Evolutionary conservation across 305 asterid species (phyloP).

Genomic region (Fraxinus angustifolia): DNA sequence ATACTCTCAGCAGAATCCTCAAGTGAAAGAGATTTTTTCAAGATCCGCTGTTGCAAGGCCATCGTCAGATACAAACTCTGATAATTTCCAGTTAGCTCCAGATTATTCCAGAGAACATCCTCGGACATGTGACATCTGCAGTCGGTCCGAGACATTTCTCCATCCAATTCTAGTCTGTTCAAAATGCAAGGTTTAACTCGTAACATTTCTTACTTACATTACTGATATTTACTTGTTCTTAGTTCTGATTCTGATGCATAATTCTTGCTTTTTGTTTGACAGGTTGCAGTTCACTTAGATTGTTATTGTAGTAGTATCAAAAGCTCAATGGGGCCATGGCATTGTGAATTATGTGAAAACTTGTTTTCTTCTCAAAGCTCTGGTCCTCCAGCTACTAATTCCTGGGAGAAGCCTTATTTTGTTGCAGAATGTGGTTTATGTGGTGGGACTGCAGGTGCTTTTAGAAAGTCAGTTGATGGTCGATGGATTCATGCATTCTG

Average conservation of each 20-base stretch:
- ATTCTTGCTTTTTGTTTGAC: slow-evolving; percentile 13
- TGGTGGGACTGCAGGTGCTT: slow-evolving; percentile 96
- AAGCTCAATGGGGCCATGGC: slow-evolving; percentile 86
- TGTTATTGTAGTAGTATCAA: slow-evolving; percentile 81
- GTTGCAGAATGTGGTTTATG: slow-evolving; percentile 90
- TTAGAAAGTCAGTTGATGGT: slow-evolving; percentile 81
- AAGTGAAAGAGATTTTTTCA: slow-evolving; percentile 60
- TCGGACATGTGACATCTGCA: slow-evolving; percentile 79
- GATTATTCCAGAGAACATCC: slow-evolving; percentile 61
- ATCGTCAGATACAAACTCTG: slow-evolving; percentile 50
- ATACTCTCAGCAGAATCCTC: slow-evolving; percentile 58
- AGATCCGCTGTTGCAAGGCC: slow-evolving; percentile 50
- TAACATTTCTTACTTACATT: not conserved
- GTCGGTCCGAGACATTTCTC: slow-evolving; percentile 69
- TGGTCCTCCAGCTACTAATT: slow-evolving; percentile 49
- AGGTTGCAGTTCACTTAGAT: slow-evolving; percentile 96
- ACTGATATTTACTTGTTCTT: not conserved
- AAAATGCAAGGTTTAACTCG: slow-evolving; percentile 77
- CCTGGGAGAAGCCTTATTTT: slow-evolving; percentile 70
- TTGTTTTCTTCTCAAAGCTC: slow-evolving; percentile 54
- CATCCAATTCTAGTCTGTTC: slow-evolving; percentile 83
- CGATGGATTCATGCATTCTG: slow-evolving; percentile 98
- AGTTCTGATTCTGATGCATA: not conserved
- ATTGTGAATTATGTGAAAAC: slow-evolving; percentile 89
- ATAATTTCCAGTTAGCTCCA: slow-evolving; percentile 37